Evolutionary conservation across 2,329 filamentous ascomycete genomes (phyloP).

Genomic region (Thyridium curvatum): DNA sequence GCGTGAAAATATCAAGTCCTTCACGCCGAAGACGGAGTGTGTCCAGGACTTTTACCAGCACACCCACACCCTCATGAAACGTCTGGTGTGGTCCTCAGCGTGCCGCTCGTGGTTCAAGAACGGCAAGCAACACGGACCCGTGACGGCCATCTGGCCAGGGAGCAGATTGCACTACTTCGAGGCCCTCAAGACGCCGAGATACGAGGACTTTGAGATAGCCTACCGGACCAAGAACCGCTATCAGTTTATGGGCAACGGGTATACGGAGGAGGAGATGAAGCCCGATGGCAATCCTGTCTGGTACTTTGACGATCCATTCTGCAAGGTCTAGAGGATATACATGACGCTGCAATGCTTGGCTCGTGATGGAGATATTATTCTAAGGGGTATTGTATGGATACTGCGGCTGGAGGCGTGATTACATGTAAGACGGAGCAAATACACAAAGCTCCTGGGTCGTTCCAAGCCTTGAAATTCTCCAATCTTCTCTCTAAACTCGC

Average conservation of each 20-base stretch:
- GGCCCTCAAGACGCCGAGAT: conserved; percentile 9
- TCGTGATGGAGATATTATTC: too few species aligned
- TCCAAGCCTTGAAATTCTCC: too few species aligned
- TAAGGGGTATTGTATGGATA: too few species aligned
- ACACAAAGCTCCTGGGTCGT: too few species aligned
- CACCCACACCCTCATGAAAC: conserved; percentile 17
- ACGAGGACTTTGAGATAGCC: conserved; percentile 11
- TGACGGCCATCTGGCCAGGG: conserved; percentile 10
- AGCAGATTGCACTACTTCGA: conserved; percentile 9
- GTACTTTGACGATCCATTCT: neutral
- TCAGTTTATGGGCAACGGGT: neutral
- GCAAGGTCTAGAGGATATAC: too few species aligned
- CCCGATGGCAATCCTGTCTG: conserved; percentile 1
- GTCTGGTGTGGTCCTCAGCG: conserved; percentile 19
- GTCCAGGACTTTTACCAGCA: conserved; percentile 22
- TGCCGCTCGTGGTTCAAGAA: conserved; percentile 11
- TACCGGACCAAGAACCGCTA: conserved; percentile 2
- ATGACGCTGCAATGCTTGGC: too few species aligned
- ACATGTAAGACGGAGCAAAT: too few species aligned
- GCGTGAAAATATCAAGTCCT: conserved; percentile 19
- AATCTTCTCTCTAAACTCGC: too few species aligned
- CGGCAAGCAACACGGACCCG: conserved; percentile 1
- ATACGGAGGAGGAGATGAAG: neutral
- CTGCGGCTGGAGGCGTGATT: too few species aligned
- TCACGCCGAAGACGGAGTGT: conserved; percentile 14